Conservation (phyloP, 768 basidiomycete genomes). For the Hebeloma cylindrosporum region DNA sequence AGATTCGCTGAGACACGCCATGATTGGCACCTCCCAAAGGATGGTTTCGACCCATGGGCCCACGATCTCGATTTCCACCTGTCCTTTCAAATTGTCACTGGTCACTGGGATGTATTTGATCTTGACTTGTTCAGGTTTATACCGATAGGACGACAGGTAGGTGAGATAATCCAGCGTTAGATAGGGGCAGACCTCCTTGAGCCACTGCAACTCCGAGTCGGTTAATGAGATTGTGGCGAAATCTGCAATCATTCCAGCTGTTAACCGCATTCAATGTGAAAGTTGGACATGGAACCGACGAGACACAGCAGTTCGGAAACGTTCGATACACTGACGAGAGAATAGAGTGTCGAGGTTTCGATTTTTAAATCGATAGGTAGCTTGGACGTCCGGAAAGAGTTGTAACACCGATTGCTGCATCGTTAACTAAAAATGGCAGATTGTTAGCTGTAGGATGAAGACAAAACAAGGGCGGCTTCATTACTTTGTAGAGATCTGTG, state of each 20-base stretch:
- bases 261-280: slow-evolving; percentile 1
- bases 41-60: slow-evolving; percentile 86
- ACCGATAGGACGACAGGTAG: slow-evolving; percentile 69
- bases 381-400: slow-evolving; percentile 71
- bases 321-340: slow-evolving; percentile 61
- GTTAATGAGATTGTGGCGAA: slow-evolving; percentile 66
- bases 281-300: slow-evolving; percentile 38
- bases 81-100: slow-evolving; percentile 51
- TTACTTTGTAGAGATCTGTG: slow-evolving; percentile 92
- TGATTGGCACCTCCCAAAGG: slow-evolving; percentile 94
- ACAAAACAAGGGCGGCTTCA: not conserved
- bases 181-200: slow-evolving; percentile 69
- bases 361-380: slow-evolving; percentile 80
- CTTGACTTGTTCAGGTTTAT: slow-evolving; percentile 71
- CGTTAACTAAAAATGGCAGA: slow-evolving; percentile 57
- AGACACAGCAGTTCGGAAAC: slow-evolving; percentile 53
- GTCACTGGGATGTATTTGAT: slow-evolving; percentile 62
- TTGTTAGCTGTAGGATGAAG: not conserved
- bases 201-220: slow-evolving; percentile 62
- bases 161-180: slow-evolving; percentile 71
- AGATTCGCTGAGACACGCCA: slow-evolving; percentile 88
- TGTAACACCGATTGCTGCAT: slow-evolving; percentile 93
- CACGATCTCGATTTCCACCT: slow-evolving; percentile 66
- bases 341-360: slow-evolving; percentile 67
- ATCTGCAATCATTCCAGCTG: slow-evolving; percentile 40